Conservation (phyloP, 2,329 filamentous ascomycete species). For the Diaporthe capsici region DNA sequence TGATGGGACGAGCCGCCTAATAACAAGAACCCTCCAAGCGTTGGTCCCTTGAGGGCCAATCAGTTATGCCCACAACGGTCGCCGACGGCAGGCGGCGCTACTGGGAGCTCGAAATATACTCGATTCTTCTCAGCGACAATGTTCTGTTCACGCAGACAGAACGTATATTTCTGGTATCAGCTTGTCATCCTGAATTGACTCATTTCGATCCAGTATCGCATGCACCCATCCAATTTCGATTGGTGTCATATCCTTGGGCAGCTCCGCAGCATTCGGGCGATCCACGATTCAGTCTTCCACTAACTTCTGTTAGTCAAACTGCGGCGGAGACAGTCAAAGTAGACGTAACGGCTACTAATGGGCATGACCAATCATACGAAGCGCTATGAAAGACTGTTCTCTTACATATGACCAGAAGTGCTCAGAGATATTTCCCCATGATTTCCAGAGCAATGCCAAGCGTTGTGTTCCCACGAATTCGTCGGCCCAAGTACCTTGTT, state of each 20-base stretch:
- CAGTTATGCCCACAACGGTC: neutral
- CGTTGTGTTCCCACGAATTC: neutral
- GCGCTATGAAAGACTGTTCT: neutral
- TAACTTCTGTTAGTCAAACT: too few relatives aligned
- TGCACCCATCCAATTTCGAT: neutral
- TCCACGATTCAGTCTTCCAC: too few relatives aligned
- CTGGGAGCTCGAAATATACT: neutral
- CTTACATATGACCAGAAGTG: neutral
- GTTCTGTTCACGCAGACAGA: too few relatives aligned
- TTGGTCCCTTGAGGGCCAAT: neutral
- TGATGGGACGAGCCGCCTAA: neutral
- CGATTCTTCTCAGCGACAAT: too few relatives aligned
- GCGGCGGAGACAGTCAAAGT: neutral
- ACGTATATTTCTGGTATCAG: too few relatives aligned
- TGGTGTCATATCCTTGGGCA: too few relatives aligned
- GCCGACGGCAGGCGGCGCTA: neutral
- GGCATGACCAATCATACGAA: neutral
- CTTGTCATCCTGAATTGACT: too few relatives aligned
- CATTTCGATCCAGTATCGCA: neutral
- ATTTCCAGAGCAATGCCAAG: too few relatives aligned
- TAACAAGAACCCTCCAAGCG: neutral
- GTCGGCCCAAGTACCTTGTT: too few relatives aligned
- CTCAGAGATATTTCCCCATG: too few relatives aligned
- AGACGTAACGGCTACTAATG: neutral
- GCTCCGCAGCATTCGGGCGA: too few relatives aligned